Conservation (phyloP, 2,329 filamentous ascomycete genomes). For the Macrophomina phaseolina region DNA sequence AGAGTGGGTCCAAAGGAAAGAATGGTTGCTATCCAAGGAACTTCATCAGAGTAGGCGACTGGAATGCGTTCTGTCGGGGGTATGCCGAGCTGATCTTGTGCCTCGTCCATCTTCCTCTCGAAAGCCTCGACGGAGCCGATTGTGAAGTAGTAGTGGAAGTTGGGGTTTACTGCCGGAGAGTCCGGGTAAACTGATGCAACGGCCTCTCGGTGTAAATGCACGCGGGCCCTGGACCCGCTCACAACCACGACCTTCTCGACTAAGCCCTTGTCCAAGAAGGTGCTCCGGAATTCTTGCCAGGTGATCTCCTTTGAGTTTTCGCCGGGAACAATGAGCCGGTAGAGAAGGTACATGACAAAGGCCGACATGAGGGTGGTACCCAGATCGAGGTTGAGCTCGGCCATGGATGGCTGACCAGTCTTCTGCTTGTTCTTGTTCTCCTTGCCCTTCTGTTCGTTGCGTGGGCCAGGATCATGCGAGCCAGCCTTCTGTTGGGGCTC, state of each 20-base stretch:
- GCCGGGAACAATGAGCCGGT: constrained; percentile 68
- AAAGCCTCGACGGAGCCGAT: constrained; percentile 95
- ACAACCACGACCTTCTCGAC: constrained; percentile 90
- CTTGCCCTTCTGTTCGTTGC: constrained; percentile 32
- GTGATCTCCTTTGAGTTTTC: constrained; percentile 82
- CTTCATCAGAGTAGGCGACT: constrained; percentile 82
- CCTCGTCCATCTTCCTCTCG: constrained; percentile 84
- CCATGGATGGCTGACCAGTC: constrained; percentile 33
- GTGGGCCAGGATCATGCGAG: constrained; percentile 51
- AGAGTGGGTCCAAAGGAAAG: constrained; percentile 86
- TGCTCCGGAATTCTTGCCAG: constrained; percentile 94
- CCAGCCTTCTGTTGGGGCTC: constrained; percentile 51
- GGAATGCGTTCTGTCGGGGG: constrained; percentile 89
- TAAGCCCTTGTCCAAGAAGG: constrained; percentile 93
- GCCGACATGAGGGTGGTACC: constrained; percentile 62
- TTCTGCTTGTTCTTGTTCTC: constrained; percentile 31
- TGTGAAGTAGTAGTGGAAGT: constrained; percentile 89
- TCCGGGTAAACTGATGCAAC: constrained; percentile 76
- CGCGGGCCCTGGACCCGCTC: constrained; percentile 76
- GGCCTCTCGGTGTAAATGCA: constrained; percentile 79
- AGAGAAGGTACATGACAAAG: constrained; percentile 68
- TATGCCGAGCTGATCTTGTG: constrained; percentile 85
- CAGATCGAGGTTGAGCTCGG: constrained; percentile 60
- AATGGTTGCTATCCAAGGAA: constrained; percentile 72
- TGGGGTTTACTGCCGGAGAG: constrained; percentile 69